These are phyloP conservation scores for Hysterangium stoloniferum DNA, from an alignment of 768 basidiomycete genomes.

Conservation along the genomic window DNA sequence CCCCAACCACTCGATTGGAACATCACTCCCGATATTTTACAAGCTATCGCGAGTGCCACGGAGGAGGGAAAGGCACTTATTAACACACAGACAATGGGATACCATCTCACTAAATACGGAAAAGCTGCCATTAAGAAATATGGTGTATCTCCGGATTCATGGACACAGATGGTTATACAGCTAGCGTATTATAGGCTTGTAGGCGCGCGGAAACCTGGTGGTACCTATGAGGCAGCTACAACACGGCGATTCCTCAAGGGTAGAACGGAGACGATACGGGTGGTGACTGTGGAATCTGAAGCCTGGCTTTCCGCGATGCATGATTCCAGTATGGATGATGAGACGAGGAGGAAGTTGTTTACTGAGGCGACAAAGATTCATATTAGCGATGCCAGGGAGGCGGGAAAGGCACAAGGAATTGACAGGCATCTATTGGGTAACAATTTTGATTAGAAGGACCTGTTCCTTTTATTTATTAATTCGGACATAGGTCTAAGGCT, in stretches of 20 bases:
- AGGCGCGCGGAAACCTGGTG: conserved; percentile 47
- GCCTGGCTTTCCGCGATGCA: conserved; percentile 75
- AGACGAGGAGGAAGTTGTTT: conserved; percentile 47
- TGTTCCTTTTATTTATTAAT: background rate
- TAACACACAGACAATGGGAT: conserved; percentile 53
- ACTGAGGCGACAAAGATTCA: conserved; percentile 57
- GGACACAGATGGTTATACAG: conserved; percentile 91
- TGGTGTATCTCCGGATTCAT: conserved; percentile 87
- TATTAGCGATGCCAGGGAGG: conserved; percentile 52
- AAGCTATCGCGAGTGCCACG: conserved; percentile 52
- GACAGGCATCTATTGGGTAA: conserved; percentile 84
- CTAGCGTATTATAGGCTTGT: conserved; percentile 76
- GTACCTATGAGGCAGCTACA: conserved; percentile 91
- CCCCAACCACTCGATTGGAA: conserved; percentile 60
- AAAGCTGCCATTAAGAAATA: conserved; percentile 81
- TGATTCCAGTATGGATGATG: conserved; percentile 31
- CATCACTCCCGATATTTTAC: conserved; percentile 31
- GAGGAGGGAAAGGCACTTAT: conserved; percentile 48
- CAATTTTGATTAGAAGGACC: conserved; percentile 1
- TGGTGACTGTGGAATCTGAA: conserved; percentile 69
- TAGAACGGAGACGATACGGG: conserved; percentile 88
- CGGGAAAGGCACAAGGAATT: conserved; percentile 64
- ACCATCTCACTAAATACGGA: conserved; percentile 67
- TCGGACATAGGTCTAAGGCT: conserved; percentile 56
- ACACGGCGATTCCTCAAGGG: conserved; percentile 87